Evolutionary conservation across 208 protist species (phyloP).

Genomic region (Balamuthia mandrillaris): DNA sequence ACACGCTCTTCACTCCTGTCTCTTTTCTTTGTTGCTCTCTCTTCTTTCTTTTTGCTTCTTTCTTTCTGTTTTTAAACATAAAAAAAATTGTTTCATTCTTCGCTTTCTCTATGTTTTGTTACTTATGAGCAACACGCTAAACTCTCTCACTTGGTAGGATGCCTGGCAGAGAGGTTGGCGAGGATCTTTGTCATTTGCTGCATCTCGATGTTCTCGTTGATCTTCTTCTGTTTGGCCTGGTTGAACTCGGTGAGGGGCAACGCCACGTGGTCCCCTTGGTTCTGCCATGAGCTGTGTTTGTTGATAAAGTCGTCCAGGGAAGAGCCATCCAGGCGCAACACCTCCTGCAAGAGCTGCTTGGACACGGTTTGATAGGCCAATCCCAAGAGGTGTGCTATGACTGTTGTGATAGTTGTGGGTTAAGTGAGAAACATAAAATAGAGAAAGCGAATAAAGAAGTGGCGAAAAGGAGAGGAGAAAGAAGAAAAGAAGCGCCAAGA

Average conservation of each 20-base stretch:
- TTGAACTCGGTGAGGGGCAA: constrained; percentile 34
- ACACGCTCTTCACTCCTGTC: background rate
- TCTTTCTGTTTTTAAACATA: background rate
- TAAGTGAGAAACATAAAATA: too few relatives aligned
- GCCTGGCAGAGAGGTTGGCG: background rate
- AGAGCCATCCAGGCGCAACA: background rate
- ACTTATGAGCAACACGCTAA: too few relatives aligned
- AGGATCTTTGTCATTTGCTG: constrained; percentile 25
- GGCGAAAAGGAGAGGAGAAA: background rate
- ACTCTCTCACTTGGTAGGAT: too few relatives aligned
- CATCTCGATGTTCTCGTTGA: background rate
- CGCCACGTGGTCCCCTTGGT: background rate
- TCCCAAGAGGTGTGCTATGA: background rate
- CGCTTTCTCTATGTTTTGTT: background rate
- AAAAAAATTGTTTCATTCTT: background rate
- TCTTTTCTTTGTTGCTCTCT: background rate
- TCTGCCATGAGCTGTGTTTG: background rate
- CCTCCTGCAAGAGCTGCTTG: background rate
- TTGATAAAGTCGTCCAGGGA: background rate
- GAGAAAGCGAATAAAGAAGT: background rate
- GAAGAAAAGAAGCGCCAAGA: background rate
- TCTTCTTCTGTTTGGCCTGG: constrained; percentile 25
- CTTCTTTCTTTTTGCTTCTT: background rate
- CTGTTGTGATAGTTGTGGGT: too few relatives aligned
- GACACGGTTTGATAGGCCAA: constrained; percentile 22